These are phyloP conservation scores for Globisporangium abappressorium DNA, from an alignment of 352 stramenopile genomes.

Conservation along the genomic window DNA sequence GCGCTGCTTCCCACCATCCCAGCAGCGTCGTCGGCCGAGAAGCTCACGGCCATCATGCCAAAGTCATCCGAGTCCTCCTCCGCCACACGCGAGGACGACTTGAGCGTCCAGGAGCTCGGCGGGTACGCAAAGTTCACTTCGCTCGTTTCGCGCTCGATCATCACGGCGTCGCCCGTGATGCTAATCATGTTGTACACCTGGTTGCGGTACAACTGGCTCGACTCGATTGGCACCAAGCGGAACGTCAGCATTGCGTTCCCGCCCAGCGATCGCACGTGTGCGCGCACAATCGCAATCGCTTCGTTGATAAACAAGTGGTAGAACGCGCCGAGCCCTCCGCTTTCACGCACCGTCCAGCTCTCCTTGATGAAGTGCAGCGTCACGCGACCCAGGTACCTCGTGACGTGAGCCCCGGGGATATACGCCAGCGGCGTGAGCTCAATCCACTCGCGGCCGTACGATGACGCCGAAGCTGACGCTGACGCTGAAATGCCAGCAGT, in stretches of 20 bases:
- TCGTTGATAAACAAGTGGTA: constrained; percentile 88
- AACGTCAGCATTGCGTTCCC: constrained; percentile 88
- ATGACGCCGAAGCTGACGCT: constrained; percentile 12
- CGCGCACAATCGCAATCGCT: constrained; percentile 82
- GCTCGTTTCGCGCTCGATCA: constrained; percentile 58
- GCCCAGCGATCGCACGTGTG: constrained; percentile 76
- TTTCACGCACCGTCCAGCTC: constrained; percentile 86
- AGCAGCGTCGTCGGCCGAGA: constrained; percentile 5
- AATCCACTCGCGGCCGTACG: constrained; percentile 75
- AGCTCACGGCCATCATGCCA: not conserved
- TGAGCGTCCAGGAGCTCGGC: constrained; percentile 28
- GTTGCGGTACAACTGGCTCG: constrained; percentile 85
- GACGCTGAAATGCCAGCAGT: constrained; percentile 2
- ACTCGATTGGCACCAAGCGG: constrained; percentile 84
- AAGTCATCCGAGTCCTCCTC: constrained; percentile 17
- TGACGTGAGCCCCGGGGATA: constrained; percentile 68
- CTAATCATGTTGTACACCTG: constrained; percentile 93
- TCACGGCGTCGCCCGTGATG: constrained; percentile 84
- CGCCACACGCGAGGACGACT: constrained; percentile 21
- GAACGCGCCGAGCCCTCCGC: constrained; percentile 79
- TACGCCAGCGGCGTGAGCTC: constrained; percentile 81
- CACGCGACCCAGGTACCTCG: constrained; percentile 78
- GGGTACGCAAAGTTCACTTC: constrained; percentile 32
- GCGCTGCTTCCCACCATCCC: not conserved
- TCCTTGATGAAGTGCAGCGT: constrained; percentile 91